Base-by-base conservation (phyloP, 1,284 basidiomycete species). In the Heterobasidion irregulare region DNA sequence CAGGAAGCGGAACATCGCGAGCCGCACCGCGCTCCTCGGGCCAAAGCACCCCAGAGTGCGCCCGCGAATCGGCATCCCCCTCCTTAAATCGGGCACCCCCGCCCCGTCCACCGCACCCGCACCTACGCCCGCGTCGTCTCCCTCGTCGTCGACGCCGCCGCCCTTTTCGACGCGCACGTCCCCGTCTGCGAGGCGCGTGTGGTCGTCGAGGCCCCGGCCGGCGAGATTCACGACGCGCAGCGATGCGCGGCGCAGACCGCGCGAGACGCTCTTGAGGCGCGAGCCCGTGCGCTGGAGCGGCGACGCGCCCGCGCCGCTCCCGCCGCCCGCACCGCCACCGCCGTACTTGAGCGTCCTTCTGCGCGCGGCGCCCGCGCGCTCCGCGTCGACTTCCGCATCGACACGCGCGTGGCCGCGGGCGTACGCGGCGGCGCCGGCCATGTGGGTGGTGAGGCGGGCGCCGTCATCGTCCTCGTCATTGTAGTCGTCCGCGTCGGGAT, bases 201-300 rank as follows among this genome's bases (percentile, higher is more conserved):
- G 82, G 41, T 78, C 78, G 54, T 84, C 83, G 48, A 85, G 62
- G 0, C 79, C 80, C n/a, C 72, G 72, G 5, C 83, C 83, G 41
- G 83, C 84, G 50, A 94, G 70, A 66, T 93, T 92, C 41, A 92
- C 92, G 15, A 97, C 92, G 18, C 94, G 82, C 52, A 89, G 69
- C 36, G 90, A 93, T 47, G 84, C 82, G 15, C 86, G 76, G n/a
- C 83, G 75, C 6, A 94, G 60, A 57, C 74, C 82, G 54, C 76
- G 75, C 35, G 81, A 80, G 49, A 89, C 75, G 32, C 74, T 73
- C 61, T 77, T 79, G 50, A 89, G 69, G 12, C 75, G 78, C 6
- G 76, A 76, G 1, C 78, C 78, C 2, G 83, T 82, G 62, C 74
- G 79, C 61, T 79, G 79, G 43, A 85, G 64, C 1, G 83, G 79